Base-by-base conservation (phyloP, 169 alveolate genomes). In the Cytauxzoon felis region DNA sequence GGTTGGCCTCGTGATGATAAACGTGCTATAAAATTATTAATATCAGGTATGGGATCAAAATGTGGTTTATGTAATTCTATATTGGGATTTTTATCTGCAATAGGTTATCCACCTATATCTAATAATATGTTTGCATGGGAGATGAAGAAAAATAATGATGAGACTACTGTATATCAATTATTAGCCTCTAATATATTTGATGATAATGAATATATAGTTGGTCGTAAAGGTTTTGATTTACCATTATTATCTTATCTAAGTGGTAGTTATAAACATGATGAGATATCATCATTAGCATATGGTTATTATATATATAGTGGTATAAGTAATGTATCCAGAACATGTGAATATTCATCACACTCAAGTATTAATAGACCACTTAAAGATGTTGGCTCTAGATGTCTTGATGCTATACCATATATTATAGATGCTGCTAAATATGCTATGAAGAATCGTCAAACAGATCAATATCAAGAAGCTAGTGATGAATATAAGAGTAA, bases 1-100 rank as follows among this genome's bases (percentile, higher is more conserved):
- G 94, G 94, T 19, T 90, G 92, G 91, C 94, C 94, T 3, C 52
- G 94, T 48, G 76, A 88, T 42, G 82, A 88, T 29, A 88, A 75
- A 34, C 27, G 64, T 18, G 61, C 92, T 18, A 57, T 90, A 36
- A 53, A 66, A 2, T 66, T 81, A 19, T 79, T 89, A 45, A 58
- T 80, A 18, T 69, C 62, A 18, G 94, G 94, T 7, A 80, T 83
- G 19, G 89, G 85, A 43, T 70, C 88, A 5, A 54, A 72, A 11
- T 84, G 91, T 61, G 94, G 94, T 0, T 63, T 90, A 58, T 90
- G 94, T 59, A 85, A 90, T 58, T 69, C 93, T 38, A 40, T 88
- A 38, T 40, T 84, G 36, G 91, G 91, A 13, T 48, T 90, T 53
- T 75, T 90, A 11, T 88, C 84, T 52, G 92, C 86, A 45, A 66